Evolutionary conservation across 2,329 filamentous ascomycete species (phyloP), one percentile per base, ranked within the genome.

Genomic region (Ramularia endophylla): DNA sequence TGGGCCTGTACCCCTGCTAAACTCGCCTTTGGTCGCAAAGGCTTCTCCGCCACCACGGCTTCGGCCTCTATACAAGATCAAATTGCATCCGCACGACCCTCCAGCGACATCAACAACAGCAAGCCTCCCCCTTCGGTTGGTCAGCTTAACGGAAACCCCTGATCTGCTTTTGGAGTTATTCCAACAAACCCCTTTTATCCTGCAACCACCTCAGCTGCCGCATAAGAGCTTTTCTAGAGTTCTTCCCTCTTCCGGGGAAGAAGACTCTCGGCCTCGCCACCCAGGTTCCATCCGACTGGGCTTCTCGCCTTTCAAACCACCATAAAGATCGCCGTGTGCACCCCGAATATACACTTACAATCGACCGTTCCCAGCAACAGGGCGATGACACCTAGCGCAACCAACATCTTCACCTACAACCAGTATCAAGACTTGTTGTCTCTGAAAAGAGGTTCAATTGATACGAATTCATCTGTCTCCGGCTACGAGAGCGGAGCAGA

Each of bases 241-340:
- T 94, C 90, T 97, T 97, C 90, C 89, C 95, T 90, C 92, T 74
- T 75, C 74, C 70, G 75, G 74, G 70, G 90, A 89, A 92, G 92
- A 90, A 94, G 92, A 92, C 87, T 95, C 88, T 85, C 87, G 87
- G 84, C 87, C 86, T 87, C 85, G 87, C 83, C 86, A 65, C 60
- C 61, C 47, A 56, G 46, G 52, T 48, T 46, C 49, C 85, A 80
- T 81, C 83, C 78, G 83, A 76, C 77, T 85, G 78, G 87, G 83
- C 82, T 84, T 87, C 78, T 85, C 87, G 75, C 85, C 83, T 72
- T 94, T 89, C 74, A 84, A 87, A 80, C 92, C 92, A 70, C 92
- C 92, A 67, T 97, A 97, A 88, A 73, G 83, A 66, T 51, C 52
- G 61, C 59, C 58, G 58, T 60, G 43, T 11, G 44, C 19, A 43